Conservation (phyloP, 441 rosid genomes). For the Aleurites moluccanus region DNA sequence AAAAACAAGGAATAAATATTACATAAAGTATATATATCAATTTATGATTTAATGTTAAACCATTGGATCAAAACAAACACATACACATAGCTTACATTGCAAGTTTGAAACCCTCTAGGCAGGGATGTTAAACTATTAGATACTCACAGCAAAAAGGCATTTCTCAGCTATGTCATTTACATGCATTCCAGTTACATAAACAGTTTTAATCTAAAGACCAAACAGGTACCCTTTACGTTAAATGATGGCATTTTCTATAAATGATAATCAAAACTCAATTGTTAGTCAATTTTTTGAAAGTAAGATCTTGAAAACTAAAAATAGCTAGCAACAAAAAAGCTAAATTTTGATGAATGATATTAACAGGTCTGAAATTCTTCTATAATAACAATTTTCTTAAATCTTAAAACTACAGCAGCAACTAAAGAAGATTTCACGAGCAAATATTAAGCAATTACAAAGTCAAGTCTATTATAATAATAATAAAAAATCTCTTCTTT, state of each 20-base stretch:
- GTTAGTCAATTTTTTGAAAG: not conserved
- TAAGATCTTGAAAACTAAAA: not conserved
- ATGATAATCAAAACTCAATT: not conserved
- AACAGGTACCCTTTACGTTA: not conserved
- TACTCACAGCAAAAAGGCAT: too few species aligned
- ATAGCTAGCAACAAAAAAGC: not conserved
- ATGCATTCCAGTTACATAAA: not conserved
- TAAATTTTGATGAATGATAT: not conserved
- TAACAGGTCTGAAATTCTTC: not conserved
- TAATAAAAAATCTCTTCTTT: too few species aligned
- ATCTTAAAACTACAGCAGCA: not conserved
- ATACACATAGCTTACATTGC: too few species aligned
- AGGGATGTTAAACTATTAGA: too few species aligned
- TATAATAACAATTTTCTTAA: not conserved
- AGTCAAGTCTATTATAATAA: too few species aligned
- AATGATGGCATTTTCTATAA: not conserved
- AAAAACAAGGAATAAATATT: too few species aligned
- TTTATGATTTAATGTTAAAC: too few species aligned
- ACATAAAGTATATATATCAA: too few species aligned
- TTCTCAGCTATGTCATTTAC: too few species aligned
- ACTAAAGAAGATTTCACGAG: not conserved
- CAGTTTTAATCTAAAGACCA: not conserved
- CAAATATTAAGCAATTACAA: not conserved
- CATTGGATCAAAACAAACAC: too few species aligned
- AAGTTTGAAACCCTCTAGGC: not conserved